These are phyloP conservation scores for Arthonia radiata DNA, from an alignment of 495 filamentous ascomycete genomes.

Conservation along the genomic window DNA sequence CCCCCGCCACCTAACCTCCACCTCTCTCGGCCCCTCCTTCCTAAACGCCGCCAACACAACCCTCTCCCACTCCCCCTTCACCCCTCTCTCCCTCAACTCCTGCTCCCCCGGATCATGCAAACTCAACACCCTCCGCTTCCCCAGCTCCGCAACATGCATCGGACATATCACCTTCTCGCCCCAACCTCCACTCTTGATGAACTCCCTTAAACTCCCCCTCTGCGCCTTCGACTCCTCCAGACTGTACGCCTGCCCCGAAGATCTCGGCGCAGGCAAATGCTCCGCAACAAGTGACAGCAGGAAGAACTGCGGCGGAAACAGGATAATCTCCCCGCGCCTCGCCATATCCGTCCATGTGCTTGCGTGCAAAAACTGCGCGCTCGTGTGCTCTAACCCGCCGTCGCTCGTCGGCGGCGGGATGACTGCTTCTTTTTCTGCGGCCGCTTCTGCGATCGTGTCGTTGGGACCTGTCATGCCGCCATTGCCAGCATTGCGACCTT, in stretches of 20 bases:
- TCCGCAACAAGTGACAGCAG: constrained; percentile 41
- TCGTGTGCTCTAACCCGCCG: constrained; percentile 64
- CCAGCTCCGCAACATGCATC: constrained; percentile 17
- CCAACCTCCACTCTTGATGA: constrained; percentile 36
- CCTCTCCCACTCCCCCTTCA: constrained; percentile 45
- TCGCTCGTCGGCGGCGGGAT: constrained; percentile 47
- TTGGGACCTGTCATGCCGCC: no score
- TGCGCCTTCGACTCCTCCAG: constrained; percentile 24
- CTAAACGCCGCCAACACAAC: constrained; percentile 45
- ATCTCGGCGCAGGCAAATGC: constrained; percentile 24
- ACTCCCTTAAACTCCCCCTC: constrained; percentile 29
- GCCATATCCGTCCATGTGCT: constrained; percentile 41
- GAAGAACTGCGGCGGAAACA: constrained; percentile 80
- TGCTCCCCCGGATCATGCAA: constrained; percentile 47
- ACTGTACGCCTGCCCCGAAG: constrained; percentile 13
- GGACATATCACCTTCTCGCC: constrained; percentile 57
- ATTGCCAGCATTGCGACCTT: no score
- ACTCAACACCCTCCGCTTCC: constrained; percentile 30
- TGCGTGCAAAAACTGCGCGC: constrained; percentile 49
- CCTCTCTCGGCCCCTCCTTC: constrained; percentile 26
- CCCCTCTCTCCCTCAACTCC: constrained; percentile 35
- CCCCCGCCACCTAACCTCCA: constrained; percentile 27
- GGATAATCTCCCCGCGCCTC: constrained; percentile 37
- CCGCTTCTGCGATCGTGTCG: no score
- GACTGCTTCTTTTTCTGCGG: constrained; percentile 8